These are phyloP conservation scores for Lunasporangiospora selenospora DNA, from an alignment of 192 early-diverging fungal genomes.

Conservation along the genomic window DNA sequence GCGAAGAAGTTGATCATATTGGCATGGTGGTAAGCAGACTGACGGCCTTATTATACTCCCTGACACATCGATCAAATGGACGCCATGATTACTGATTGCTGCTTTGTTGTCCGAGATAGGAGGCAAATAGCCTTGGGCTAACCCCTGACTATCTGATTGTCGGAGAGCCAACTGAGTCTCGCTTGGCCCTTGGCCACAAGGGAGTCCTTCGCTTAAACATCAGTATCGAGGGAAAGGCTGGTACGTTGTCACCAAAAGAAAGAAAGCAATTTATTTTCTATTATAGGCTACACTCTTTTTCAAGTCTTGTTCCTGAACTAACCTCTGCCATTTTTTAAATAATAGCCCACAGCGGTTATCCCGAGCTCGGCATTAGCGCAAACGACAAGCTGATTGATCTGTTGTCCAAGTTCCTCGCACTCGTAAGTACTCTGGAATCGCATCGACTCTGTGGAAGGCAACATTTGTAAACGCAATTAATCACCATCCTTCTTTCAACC, in stretches of 20 bases:
- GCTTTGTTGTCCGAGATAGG: slow-evolving; percentile 4
- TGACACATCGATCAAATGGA: no score
- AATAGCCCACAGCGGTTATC: slow-evolving; percentile 55
- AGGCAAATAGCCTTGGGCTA: slow-evolving; percentile 52
- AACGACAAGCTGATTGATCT: slow-evolving; percentile 51
- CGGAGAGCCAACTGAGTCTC: slow-evolving; percentile 60
- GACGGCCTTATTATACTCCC: no score
- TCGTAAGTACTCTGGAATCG: slow-evolving; percentile 43
- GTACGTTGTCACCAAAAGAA: slow-evolving; percentile 12
- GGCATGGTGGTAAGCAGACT: slow-evolving; percentile 53
- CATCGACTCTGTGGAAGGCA: no score
- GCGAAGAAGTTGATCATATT: slow-evolving; percentile 59
- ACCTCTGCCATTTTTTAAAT: neutral
- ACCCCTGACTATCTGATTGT: slow-evolving; percentile 50
- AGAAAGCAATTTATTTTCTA: no score
- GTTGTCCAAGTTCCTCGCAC: slow-evolving; percentile 33
- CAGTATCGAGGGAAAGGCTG: slow-evolving; percentile 44
- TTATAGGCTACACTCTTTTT: neutral
- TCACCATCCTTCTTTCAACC: no score
- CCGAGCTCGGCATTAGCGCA: slow-evolving; percentile 52
- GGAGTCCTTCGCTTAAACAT: slow-evolving; percentile 51
- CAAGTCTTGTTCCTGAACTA: no score
- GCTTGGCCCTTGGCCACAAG: slow-evolving; percentile 58
- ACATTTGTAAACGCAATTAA: no score
- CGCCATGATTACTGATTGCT: no score